Base-by-base conservation (phyloP, 2,329 filamentous ascomycete species). In the Arachnopeziza araneosa region DNA sequence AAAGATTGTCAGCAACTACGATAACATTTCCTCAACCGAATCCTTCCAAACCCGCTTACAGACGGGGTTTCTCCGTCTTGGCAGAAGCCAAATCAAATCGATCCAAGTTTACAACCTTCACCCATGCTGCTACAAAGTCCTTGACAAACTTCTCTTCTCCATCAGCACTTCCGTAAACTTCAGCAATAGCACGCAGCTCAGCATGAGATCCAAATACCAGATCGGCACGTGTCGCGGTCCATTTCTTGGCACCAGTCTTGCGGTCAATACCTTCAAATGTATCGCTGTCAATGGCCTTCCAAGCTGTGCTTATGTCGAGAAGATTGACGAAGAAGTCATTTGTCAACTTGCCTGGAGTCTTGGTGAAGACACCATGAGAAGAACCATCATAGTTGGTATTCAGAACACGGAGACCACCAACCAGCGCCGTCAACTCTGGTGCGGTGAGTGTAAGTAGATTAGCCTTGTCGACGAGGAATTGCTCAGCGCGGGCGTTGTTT, bases 261-360 rank as follows among this genome's bases (percentile, higher is more conserved):
- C 80, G 80, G 73, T 85, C 81, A 24, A 74, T 64, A 56, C 81
- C 83, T 61, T 82, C 78, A 69, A 79, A 86, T 32, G 76, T 58
- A 8, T 44, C 36, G 70, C 68, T 58, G 32, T 54, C 52, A 17
- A 75, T 75, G 0, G 81, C 69, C 76, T 84, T 84, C 89, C 89
- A 92, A 23, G 75, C 78, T 7, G 82, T 89, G 73, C 75, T 77
- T 68, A 80, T 83, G 69, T 91, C 88, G 24, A 93, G 82, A 1
- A 93, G 79, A 77, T 92, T 91, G 74, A 90, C 82, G 70, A 93
- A 93, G 81, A 91, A 93, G 76, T 92, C 89, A 75, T 89, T 91
- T 70, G 85, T 89, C 68, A 93, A 79, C 67, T 83, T 75, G 50
- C 89, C 89, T 0, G 87, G 86, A 8, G 78, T 79, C 67, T 80